Conservation (phyloP, 176 grass and related monocot genomes). For the Hyparrhenia diplandra region DNA sequence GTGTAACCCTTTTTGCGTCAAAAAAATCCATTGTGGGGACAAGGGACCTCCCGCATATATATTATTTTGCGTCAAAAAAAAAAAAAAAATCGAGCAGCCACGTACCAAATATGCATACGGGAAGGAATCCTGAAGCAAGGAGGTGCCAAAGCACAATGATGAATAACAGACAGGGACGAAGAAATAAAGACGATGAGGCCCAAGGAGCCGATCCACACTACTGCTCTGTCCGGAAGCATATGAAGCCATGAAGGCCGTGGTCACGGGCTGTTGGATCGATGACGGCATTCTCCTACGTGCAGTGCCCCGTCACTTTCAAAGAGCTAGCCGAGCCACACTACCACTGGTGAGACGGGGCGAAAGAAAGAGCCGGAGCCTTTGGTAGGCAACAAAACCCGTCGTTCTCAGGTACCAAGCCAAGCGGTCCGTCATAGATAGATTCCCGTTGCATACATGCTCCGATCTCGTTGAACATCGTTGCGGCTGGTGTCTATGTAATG, state of each 20-base stretch:
- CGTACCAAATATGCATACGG: neutral
- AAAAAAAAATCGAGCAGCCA: neutral
- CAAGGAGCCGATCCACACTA: neutral
- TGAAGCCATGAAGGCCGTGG: neutral
- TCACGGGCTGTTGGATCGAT: neutral
- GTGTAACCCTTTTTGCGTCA: too few relatives aligned
- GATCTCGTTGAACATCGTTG: too few relatives aligned
- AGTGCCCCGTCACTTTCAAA: neutral
- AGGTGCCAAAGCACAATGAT: neutral
- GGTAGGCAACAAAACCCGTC: neutral
- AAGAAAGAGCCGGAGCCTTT: too few relatives aligned
- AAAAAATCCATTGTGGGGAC: too few relatives aligned
- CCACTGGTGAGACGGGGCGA: too few relatives aligned
- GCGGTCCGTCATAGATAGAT: neutral
- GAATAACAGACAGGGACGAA: neutral
- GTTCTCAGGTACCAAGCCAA: neutral
- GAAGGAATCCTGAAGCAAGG: neutral
- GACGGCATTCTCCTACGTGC: neutral
- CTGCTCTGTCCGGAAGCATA: neutral
- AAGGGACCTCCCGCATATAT: too few relatives aligned
- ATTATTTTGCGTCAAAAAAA: too few relatives aligned
- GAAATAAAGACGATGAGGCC: neutral
- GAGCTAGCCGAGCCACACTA: too few relatives aligned
- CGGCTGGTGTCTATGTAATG: too few relatives aligned
- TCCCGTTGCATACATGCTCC: too few relatives aligned